Evolutionary conservation across 2,329 filamentous ascomycete species (phyloP).

Genomic region (Sporothrix curviconia): DNA sequence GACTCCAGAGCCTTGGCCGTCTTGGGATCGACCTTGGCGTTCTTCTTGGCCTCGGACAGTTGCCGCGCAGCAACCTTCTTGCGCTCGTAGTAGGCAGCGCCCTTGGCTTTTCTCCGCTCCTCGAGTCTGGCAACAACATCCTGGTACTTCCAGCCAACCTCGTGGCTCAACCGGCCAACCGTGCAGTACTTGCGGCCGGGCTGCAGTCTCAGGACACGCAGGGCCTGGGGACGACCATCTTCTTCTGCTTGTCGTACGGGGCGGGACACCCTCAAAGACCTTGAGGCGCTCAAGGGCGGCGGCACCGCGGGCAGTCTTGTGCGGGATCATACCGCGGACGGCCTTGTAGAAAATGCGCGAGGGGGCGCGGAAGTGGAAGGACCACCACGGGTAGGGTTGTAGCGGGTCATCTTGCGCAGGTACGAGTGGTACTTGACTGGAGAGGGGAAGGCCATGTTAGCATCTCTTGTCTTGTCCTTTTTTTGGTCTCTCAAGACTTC

Average conservation of each 20-base stretch:
- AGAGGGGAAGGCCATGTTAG: not conserved
- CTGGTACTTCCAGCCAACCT: slow-evolving; percentile 99
- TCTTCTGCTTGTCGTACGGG: slow-evolving; percentile 99
- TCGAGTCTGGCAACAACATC: slow-evolving; percentile 97
- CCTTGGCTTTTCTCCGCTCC: slow-evolving; percentile 99
- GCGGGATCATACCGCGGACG: slow-evolving; percentile 99
- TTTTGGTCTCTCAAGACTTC: too few relatives aligned
- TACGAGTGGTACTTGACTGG: slow-evolving; percentile 99
- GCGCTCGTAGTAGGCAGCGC: slow-evolving; percentile 98
- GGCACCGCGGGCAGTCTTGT: slow-evolving; percentile 98
- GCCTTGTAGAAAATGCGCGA: slow-evolving; percentile 99
- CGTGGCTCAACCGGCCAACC: slow-evolving; percentile 92
- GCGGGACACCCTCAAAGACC: slow-evolving; percentile 98
- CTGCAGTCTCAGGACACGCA: slow-evolving; percentile 93
- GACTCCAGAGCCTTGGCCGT: slow-evolving; percentile 80
- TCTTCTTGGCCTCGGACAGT: slow-evolving; percentile 88
- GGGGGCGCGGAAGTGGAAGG: slow-evolving; percentile 99
- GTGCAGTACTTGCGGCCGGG: slow-evolving; percentile 99
- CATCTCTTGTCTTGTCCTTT: too few relatives aligned
- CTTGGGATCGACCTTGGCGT: slow-evolving; percentile 78
- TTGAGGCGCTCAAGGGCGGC: slow-evolving; percentile 97
- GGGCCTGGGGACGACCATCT: slow-evolving; percentile 98
- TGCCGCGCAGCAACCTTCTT: slow-evolving; percentile 95
- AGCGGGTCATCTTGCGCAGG: slow-evolving; percentile 99
- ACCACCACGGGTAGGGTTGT: slow-evolving; percentile 98